Evolutionary conservation across 108 stramenopile genomes (phyloP).

Genomic region (Epithemia pelagica): DNA sequence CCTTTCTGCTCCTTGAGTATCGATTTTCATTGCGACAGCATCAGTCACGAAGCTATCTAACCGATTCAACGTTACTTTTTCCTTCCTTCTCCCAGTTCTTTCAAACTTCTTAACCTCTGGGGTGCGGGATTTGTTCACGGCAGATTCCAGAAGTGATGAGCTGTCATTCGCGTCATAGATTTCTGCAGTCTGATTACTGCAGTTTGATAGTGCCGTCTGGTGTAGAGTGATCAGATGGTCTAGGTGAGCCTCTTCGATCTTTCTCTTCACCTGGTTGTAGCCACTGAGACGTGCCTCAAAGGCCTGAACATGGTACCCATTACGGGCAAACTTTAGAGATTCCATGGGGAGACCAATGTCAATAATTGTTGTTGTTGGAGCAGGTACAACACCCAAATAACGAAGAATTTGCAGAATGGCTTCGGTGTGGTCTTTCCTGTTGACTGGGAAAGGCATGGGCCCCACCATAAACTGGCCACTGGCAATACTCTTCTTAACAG

Average conservation of each 20-base stretch:
- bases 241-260: background rate
- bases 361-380: background rate
- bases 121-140: background rate
- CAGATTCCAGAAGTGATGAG: background rate
- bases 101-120: background rate
- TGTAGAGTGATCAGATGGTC: background rate
- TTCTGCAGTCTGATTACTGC: background rate
- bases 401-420: background rate
- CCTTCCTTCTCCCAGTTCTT: background rate
- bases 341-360: background rate
- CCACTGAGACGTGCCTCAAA: background rate
- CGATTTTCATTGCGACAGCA: background rate
- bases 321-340: background rate
- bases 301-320: background rate
- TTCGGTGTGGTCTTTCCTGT: background rate
- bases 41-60: background rate
- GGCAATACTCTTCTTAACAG: background rate
- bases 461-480: background rate
- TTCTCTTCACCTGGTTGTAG: background rate
- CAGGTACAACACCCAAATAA: background rate
- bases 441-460: background rate
- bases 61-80: background rate
- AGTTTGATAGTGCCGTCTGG: background rate
- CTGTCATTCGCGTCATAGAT: background rate
- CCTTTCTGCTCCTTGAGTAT: background rate